Base-by-base conservation (phyloP, 2,329 filamentous ascomycete genomes). In the Cercospora sp. region DNA sequence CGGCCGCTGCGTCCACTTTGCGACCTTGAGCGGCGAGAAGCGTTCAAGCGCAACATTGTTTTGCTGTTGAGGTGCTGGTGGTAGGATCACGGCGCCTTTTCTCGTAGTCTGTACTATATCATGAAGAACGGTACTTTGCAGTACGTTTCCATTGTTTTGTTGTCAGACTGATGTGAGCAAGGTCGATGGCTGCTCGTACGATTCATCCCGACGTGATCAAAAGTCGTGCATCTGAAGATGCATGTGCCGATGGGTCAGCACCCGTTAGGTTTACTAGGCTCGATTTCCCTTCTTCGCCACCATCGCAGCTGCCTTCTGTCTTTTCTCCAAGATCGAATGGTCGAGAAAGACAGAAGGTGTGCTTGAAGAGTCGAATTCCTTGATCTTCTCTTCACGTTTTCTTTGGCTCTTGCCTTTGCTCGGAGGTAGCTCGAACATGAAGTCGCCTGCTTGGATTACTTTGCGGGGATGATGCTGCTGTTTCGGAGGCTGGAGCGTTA, bases 301-400 rank as follows among this genome's bases (percentile, higher is more conserved):
- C 45, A 20, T 20, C 5, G 60, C 40, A 36, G 26, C 59, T 42
- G 60, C 36, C 30, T 31, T 62, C 55, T 51, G 10, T 20, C 57
- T 31, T 40, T 58, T 61, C 33, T 68, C 55, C 13, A 68, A n/a
- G 10, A 68, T 53, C 7, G 40, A 55, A 33, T 65, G 31, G 5
- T 68, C 66, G 2, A 68, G 58, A 31, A 68, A 68, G 6, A 60
- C 62, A 20, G 66, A 68, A 57, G 40, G 26, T 1, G 58, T 59
- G 5, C 23, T 62, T 7, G 66, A 65, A 10, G 66, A 68, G 31
- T 68, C 66, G 62, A 68, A 68, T 20, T 65, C 62, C 51, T 62
- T 61, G 10, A 63, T 40, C 31, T 33, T 57, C 42, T 53, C 66
- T 58, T 68, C 55, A 20, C 42, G 60, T 42, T 68, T 64, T 26